Base-by-base conservation (phyloP, 2,329 filamentous ascomycete species). In the Hypoxylon sp. region DNA sequence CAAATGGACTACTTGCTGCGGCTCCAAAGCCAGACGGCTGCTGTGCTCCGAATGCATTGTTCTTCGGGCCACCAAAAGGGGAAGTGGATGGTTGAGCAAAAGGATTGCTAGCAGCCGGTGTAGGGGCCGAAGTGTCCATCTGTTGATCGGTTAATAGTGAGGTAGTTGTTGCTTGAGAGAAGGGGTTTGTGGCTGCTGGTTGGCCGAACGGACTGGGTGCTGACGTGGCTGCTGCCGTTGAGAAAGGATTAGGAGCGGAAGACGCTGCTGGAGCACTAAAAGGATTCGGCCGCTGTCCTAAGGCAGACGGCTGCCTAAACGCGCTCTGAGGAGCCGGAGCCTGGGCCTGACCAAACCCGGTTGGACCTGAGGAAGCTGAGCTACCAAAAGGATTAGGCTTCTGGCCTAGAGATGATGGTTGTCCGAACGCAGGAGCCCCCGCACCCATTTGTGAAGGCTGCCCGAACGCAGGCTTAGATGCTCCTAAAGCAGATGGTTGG, bases 401-500 rank as follows among this genome's bases (percentile, higher is more conserved):
- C 55, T 74, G 73, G 3, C 77, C 78, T 39, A 78, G 24, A 17
- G 69, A 46, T 56, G 78, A 78, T 7, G 78, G 61, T 47, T 80
- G 75, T n/a, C 82, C 81, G 62, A 84, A 84, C 1, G 80, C 79
- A 1, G 78, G 73, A 27, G 70, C 67, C 65, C 72, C 60, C 47
- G 74, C 31, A 3, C 75, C 77, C 24, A 78, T 69, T 17, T 74
- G 73, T 8, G 77, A 75, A 6, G 77, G 55, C 35, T 77, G 74
- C 1, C 79, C 78, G 21, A 81, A 80, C 10, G 75, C 72, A 6
- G 74, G 72, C 1, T 70, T 73, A 10, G 56, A 27, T 2, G 67
- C 66, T 4, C 79, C 80, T 32, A 81, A 69, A 0, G 75, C 67
- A 4, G 79, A 74, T 27, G 83, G 79, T 60, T 85, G 82, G 1